These are phyloP conservation scores for Fusarium sp. DNA, from an alignment of 2,329 filamentous ascomycete species.

Conservation along the genomic window DNA sequence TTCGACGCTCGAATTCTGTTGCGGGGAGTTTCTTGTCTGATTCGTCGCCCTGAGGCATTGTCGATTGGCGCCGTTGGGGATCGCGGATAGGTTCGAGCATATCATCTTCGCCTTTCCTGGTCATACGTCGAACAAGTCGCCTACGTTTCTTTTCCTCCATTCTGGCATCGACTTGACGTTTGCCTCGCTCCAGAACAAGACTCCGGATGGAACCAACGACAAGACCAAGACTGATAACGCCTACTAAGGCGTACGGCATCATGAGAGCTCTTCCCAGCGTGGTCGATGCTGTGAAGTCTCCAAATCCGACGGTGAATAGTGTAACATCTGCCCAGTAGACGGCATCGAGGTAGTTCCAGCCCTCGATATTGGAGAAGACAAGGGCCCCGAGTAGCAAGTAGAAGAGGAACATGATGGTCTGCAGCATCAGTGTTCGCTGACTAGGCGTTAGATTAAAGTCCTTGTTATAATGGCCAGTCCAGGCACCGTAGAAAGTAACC, in stretches of 20 bases:
- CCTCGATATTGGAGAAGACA: slow-evolving; percentile 78
- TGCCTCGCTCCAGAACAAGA: slow-evolving; percentile 69
- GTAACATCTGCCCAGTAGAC: slow-evolving; percentile 84
- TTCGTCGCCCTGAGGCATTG: slow-evolving; percentile 4
- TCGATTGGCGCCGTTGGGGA: slow-evolving; percentile 16
- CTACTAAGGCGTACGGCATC: slow-evolving; percentile 85
- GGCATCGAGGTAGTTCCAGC: slow-evolving; percentile 81
- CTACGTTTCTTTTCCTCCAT: slow-evolving; percentile 71
- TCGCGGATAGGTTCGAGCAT: slow-evolving; percentile 63
- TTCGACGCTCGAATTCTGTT: slow-evolving; percentile 69
- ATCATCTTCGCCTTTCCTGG: slow-evolving; percentile 58
- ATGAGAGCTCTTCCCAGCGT: slow-evolving; percentile 75
- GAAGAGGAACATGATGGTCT: slow-evolving; percentile 86
- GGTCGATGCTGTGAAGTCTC: slow-evolving; percentile 63
- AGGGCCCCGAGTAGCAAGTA: slow-evolving; percentile 84
- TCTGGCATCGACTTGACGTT: slow-evolving; percentile 64
- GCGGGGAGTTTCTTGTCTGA: slow-evolving; percentile 30
- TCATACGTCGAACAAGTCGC: slow-evolving; percentile 59
- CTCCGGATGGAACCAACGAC: slow-evolving; percentile 84
- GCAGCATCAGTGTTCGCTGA: slow-evolving; percentile 89
- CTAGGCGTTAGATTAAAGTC: slow-evolving; percentile 83
- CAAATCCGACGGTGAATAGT: slow-evolving; percentile 73
- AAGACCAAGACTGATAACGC: slow-evolving; percentile 86
- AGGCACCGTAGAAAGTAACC: slow-evolving; percentile 83
- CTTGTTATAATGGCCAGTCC: slow-evolving; percentile 75